phyloP scores from a whole-genome alignment of 257 asterid genomes.

The Salvia rosmarinus region DNA sequence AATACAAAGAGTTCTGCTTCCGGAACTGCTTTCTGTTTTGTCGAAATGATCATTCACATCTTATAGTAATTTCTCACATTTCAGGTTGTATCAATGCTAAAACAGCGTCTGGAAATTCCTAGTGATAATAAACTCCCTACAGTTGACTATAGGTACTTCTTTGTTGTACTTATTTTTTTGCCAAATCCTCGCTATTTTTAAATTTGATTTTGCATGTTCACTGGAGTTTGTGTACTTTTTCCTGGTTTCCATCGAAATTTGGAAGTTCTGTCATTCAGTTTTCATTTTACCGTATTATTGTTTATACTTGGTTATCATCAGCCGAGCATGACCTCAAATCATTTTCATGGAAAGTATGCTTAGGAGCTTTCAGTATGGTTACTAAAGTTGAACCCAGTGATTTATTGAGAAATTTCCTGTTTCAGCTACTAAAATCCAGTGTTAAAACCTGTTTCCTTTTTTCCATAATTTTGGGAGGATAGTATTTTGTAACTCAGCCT shows the following conservation, averaged over 20 bases:
- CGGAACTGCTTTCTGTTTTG: constrained; percentile 11
- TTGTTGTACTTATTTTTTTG: constrained; percentile 20
- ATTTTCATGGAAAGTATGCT: neutral
- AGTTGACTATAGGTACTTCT: constrained; percentile 75
- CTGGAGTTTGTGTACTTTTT: constrained; percentile 3
- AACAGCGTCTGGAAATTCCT: constrained; percentile 77
- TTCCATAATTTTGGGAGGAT: constrained; percentile 24
- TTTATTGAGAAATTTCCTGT: constrained; percentile 10
- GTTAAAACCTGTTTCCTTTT: constrained; percentile 18
- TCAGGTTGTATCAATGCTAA: constrained; percentile 81
- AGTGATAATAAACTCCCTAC: constrained; percentile 68
- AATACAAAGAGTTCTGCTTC: neutral
- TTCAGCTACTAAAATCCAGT: constrained; percentile 18
- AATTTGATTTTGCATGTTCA: constrained; percentile 27
- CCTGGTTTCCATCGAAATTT: constrained; percentile 15
- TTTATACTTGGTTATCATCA: constrained; percentile 21
- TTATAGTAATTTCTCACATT: constrained; percentile 40
- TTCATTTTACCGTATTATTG: constrained; percentile 13
- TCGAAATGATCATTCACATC: constrained; percentile 38
- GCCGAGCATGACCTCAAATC: constrained; percentile 13
- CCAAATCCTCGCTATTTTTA: neutral
- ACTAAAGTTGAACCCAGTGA: constrained; percentile 24
- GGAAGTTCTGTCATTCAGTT: constrained; percentile 20
- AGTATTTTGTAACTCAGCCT: constrained; percentile 12
- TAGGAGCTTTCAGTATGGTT: neutral